Evolutionary conservation across 257 asterid species (phyloP).

Genomic region (Fraxinus cuspidata): DNA sequence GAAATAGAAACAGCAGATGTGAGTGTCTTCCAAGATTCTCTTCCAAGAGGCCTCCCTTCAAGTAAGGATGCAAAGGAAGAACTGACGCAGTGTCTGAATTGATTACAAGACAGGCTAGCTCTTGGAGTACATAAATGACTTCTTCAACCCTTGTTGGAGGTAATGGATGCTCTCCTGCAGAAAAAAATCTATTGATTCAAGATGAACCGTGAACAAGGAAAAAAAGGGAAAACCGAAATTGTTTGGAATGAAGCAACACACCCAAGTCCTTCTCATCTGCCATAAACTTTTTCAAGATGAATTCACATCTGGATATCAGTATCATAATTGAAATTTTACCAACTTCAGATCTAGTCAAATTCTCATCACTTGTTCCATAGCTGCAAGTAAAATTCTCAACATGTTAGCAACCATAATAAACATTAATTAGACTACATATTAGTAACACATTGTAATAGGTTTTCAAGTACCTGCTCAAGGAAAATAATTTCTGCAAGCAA

Average conservation of each 20-base stretch:
- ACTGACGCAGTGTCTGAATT: constrained; percentile 68
- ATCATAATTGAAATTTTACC: constrained; percentile 65
- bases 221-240: constrained; percentile 5
- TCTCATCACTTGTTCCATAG: constrained; percentile 56
- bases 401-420: constrained; percentile 22
- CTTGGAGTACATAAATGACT: constrained; percentile 79
- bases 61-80: constrained; percentile 71
- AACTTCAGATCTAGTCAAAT: constrained; percentile 62
- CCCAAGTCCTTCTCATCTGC: constrained; percentile 81
- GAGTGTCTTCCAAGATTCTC: constrained; percentile 50
- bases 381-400: constrained; percentile 47
- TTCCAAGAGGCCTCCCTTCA: constrained; percentile 49
- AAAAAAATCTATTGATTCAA: constrained; percentile 20
- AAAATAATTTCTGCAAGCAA: constrained; percentile 90
- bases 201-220: constrained; percentile 16
- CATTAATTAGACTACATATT: constrained; percentile 15
- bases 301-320: constrained; percentile 80
- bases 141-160: constrained; percentile 89
- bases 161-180: constrained; percentile 72
- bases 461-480: constrained; percentile 70
- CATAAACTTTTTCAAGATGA: constrained; percentile 74
- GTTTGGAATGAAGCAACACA: constrained; percentile 31
- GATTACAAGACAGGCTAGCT: constrained; percentile 75
- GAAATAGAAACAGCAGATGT: constrained; percentile 83
- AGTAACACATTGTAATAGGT: constrained; percentile 12